A percentile compares a stretch with the other conserved stretches of the same genome.
phyloP scores from a whole-genome alignment of 2,329 filamentous ascomycete genomes.

The Phyllosticta ampelicida region DNA sequence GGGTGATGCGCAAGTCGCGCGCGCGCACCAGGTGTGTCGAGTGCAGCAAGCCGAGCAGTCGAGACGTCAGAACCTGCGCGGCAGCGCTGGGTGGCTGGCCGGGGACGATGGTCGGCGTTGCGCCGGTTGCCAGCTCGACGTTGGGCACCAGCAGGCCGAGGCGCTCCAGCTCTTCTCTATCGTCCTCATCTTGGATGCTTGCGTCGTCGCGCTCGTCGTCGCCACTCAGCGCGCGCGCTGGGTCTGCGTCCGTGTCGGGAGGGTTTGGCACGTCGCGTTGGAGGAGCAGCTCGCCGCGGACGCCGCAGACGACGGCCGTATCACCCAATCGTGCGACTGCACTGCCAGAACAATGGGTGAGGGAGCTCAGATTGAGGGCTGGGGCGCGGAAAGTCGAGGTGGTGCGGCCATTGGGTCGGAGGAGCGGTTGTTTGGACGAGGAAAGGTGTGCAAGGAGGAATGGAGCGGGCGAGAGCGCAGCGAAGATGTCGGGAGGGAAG shows the following conservation, averaged over 20 bases:
- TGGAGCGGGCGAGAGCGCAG: conserved; percentile 77
- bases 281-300: conserved; percentile 74
- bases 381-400: conserved; percentile 59
- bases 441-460: conserved; percentile 79
- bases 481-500: conserved; percentile 62
- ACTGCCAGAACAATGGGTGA: conserved; percentile 84
- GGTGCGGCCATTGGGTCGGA: conserved; percentile 71
- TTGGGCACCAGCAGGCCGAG: conserved; percentile 80
- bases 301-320: conserved; percentile 88
- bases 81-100: conserved; percentile 69
- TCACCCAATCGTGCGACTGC: conserved; percentile 80
- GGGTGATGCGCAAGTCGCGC: conserved; percentile 63
- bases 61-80: conserved; percentile 75
- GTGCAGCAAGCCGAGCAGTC: conserved; percentile 67
- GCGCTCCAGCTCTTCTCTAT: conserved; percentile 30
- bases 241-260: conserved; percentile 15
- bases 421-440: conserved; percentile 40
- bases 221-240: conserved; percentile 25
- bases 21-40: conserved; percentile 55
- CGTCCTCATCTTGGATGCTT: conserved; percentile 13
- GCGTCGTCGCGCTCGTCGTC: conserved; percentile 2
- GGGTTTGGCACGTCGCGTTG: conserved; percentile 63
- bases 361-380: conserved; percentile 69
- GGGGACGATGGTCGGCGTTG: conserved; percentile 73
- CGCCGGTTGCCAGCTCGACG: conserved; percentile 83